Evolutionary conservation across 371 early-diverging fungal species (phyloP), one percentile per base, ranked within the genome.

Genomic region (Dinochytrium kinnereticum): DNA sequence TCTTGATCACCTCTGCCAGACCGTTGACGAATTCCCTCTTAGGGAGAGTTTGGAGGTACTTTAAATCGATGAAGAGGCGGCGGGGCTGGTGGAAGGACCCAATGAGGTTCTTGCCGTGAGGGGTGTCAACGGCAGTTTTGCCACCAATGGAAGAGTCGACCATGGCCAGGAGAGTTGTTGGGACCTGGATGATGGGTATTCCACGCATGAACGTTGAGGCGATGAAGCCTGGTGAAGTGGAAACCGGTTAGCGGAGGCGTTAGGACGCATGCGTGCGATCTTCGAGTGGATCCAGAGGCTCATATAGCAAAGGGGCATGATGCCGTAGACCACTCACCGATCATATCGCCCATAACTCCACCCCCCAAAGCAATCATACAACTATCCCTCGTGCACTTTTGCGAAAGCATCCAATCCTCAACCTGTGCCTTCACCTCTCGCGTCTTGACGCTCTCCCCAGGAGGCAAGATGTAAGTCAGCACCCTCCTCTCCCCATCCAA

Each of bases 171-270:
- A 98, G 81, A 1, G 98, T 95, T 1, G 98, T 98, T 0, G 98
- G 98, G 49, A 98, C 89, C 78, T 98, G 97, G 28, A 97, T 87
- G 72, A 95, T 88, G 26, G 93, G 90, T n/a, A 94, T 90, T 38
- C 98, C 98, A 59, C 98, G 91, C 98, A 98, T 98, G 78, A 96
- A 98, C 0, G 97, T 98, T 3, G 98, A 93, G 10, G 98, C 97
- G 0, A 96, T 96, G 84, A 90, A 98, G 5, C 98, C 87, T 84
- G 69, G 34, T 0, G 21, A 39, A 34, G 53, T 17, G 38, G 57
- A 38, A 61, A 37, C 17, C 53, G 15, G 15, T 30, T 7, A 30
- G 2, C 1, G 51, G 33, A 17, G 30, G 55, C 7, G 61, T 28
- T 49, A 19, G 24, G 44, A 2, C 21, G 13, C 26, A 68, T 31